These are phyloP conservation scores for Sequoia sempervirens DNA, from an alignment of 75 land plant species.

Conservation along the genomic window DNA sequence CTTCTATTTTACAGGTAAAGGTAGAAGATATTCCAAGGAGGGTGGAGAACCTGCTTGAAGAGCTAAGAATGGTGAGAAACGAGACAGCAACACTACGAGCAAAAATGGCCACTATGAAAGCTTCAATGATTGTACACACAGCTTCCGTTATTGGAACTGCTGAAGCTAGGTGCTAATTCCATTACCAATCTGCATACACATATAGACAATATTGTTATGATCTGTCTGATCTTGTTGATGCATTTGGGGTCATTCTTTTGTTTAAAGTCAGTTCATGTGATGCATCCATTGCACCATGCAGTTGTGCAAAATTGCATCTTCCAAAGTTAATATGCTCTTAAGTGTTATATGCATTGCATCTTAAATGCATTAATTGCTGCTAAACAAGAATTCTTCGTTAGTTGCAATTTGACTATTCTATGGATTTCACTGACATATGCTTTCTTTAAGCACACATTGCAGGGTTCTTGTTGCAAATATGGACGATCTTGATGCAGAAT, in stretches of 20 bases:
- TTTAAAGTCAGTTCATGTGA: background rate
- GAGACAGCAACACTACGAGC: conserved; percentile 53
- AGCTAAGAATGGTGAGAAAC: conserved; percentile 52
- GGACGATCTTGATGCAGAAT: conserved; percentile 76
- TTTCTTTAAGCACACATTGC: conserved; percentile 10
- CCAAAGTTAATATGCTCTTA: background rate
- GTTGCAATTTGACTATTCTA: background rate
- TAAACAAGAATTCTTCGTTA: background rate
- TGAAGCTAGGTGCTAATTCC: conserved; percentile 43
- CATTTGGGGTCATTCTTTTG: background rate
- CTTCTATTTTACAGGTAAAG: conserved; percentile 53
- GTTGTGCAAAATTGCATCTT: background rate
- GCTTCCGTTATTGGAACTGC: conserved; percentile 57
- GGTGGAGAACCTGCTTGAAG: conserved; percentile 68
- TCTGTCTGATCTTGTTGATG: background rate
- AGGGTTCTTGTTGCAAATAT: conserved; percentile 78
- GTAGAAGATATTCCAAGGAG: conserved; percentile 74
- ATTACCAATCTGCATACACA: background rate
- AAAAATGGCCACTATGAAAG: conserved; percentile 67
- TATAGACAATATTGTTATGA: background rate
- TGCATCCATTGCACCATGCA: background rate
- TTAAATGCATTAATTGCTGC: background rate
- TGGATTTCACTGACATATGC: background rate
- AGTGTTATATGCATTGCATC: background rate
- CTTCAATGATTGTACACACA: conserved; percentile 47